phyloP scores from a whole-genome alignment of 1,284 basidiomycete genomes.

The Apiotrichum sp. region DNA sequence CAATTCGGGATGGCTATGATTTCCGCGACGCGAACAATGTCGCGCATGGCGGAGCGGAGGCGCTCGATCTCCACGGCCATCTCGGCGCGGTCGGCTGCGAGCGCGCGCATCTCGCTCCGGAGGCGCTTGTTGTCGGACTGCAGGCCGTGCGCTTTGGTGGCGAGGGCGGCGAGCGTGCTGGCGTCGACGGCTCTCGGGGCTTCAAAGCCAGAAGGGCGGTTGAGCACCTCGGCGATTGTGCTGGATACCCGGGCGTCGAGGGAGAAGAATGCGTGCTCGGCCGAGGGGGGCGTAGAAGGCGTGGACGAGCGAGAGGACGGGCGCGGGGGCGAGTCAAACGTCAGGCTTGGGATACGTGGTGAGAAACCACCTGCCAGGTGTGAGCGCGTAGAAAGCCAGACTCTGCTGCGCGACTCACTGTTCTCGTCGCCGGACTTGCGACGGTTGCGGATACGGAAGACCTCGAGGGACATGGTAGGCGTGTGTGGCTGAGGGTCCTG shows the following conservation, averaged over 20 bases:
- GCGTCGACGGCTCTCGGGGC: background rate
- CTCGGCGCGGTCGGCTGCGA: background rate
- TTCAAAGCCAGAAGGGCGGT: background rate
- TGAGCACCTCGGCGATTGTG: background rate
- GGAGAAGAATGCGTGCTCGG: background rate
- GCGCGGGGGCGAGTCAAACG: background rate
- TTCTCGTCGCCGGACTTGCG: slow-evolving; percentile 2
- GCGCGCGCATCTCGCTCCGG: background rate
- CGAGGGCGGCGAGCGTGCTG: background rate
- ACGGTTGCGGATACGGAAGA: slow-evolving; percentile 1
- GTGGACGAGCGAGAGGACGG: background rate
- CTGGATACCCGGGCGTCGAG: background rate
- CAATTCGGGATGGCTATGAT: slow-evolving; percentile 1
- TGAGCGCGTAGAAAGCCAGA: background rate
- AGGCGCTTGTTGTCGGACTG: background rate
- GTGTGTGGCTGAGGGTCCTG: too few species aligned
- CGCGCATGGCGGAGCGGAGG: background rate
- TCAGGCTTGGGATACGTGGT: background rate
- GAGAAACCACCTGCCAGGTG: background rate
- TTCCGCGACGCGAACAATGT: slow-evolving; percentile 1
- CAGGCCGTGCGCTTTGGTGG: background rate
- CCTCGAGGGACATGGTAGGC: too few species aligned
- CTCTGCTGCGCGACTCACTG: background rate
- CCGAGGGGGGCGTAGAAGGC: background rate
- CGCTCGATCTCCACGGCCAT: slow-evolving; percentile 3